Evolutionary conservation across 148 eudicot genomes (phyloP).

Genomic region (Euryodendron excelsum): DNA sequence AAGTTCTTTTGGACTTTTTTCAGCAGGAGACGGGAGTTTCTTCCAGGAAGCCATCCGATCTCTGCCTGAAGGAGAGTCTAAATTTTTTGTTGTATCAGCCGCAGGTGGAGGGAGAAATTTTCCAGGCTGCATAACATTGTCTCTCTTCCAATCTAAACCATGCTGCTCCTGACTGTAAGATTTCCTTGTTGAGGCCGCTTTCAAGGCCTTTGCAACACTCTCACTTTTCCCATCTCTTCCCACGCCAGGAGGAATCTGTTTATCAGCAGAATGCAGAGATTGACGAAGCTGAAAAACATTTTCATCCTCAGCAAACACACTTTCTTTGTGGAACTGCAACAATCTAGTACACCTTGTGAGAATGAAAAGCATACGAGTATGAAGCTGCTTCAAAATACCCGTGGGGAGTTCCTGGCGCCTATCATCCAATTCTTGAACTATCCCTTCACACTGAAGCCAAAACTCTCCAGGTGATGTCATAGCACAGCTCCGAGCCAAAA

Average conservation of each 20-base stretch:
- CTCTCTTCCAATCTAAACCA: conserved; percentile 42
- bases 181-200: conserved; percentile 54
- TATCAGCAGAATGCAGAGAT: conserved; percentile 70
- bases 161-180: conserved; percentile 88
- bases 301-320: conserved; percentile 86
- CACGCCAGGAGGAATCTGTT: conserved; percentile 38
- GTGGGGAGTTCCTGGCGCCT: conserved; percentile 93
- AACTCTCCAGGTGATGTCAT: conserved; percentile 91
- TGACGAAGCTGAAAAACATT: conserved; percentile 72
- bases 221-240: conserved; percentile 40
- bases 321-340: conserved; percentile 99
- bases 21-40: conserved; percentile 80
- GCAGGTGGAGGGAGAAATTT: conserved; percentile 38
- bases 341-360: conserved; percentile 94
- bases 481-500: conserved; percentile 87
- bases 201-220: conserved; percentile 40
- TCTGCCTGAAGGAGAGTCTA: conserved; percentile 56
- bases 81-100: conserved; percentile 38
- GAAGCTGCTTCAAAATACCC: conserved; percentile 91
- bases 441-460: conserved; percentile 98
- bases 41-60: conserved; percentile 93
- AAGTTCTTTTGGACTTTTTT: conserved; percentile 52
- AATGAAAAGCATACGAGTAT: conserved; percentile 97
- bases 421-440: conserved; percentile 95
- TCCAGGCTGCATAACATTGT: conserved; percentile 35